Evolutionary conservation across 805 yeast genomes (phyloP), one percentile per base, ranked within the genome.

Genomic region (Scheffersomyces spartinae): DNA sequence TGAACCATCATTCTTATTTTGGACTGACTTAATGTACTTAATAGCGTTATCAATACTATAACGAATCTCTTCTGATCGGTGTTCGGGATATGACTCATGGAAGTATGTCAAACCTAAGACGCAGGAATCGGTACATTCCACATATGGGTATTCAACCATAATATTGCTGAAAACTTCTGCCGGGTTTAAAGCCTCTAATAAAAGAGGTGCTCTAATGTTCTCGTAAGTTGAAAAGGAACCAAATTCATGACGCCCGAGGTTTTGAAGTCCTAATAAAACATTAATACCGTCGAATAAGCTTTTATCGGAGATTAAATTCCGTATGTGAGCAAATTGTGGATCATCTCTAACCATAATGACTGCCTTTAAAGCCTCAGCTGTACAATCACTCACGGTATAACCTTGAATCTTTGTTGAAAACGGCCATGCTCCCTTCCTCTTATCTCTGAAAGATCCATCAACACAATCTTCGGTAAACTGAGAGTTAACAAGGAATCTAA

Each of bases 161-260:
- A 91, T 91, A 40, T 91, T 86, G 30, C 94, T 95, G 54, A 91
- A 91, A 0, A 91, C 98, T 48, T 91, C 98, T 2, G 98, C 99
- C 0, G 98, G 97, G 39, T 88, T 88, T 30, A 91, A 55, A 26
- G 52, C 42, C 46, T 91, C 99, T 31, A 91, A 43, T 19, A 72
- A 32, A 9, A 84, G 72, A 0, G 94, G 71, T 0, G 94, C 85
- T 38, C 85, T 75, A 34, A 83, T 88, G 27, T 60, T 64, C 45
- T 91, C 99, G 50, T 91, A 91, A 0, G 95, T 71, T 1, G 96
- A 79, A 52, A 85, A 91, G 1, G 97, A 82, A 1, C 98, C 97
- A 49, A 65, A 78, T 38, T 86, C 88, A 45, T 74, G 80, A 4
- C 65, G 55, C 0, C 82, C 93, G 9, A 68, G 52, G 47, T 91